phyloP scores from a whole-genome alignment of 305 asterid species.

The Fraxinus paxiana region DNA sequence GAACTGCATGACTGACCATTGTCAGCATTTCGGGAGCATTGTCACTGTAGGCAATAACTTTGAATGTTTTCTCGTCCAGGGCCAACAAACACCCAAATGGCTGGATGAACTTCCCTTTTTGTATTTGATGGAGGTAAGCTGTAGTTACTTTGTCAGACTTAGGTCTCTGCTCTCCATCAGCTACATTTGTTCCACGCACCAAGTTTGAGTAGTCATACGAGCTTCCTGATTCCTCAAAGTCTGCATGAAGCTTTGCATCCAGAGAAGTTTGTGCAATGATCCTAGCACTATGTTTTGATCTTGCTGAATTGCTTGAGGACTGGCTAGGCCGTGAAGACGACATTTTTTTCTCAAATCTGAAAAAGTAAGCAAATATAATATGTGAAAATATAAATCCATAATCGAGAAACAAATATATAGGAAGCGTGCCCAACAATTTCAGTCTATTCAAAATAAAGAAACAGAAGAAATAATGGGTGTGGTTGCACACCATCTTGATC shows the following conservation, averaged over 20 bases:
- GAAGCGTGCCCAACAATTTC: neutral
- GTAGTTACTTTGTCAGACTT: conserved; percentile 67
- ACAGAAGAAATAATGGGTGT: neutral
- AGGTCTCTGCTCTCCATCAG: conserved; percentile 35
- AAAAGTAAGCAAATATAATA: neutral
- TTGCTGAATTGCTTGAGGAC: conserved; percentile 62
- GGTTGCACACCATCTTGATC: neutral
- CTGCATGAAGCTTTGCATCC: conserved; percentile 83
- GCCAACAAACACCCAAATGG: conserved; percentile 89
- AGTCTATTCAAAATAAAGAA: neutral
- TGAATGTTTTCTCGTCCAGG: conserved; percentile 73
- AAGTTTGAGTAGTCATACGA: conserved; percentile 83
- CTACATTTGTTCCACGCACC: conserved; percentile 41
- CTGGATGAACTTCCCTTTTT: conserved; percentile 72
- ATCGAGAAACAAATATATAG: neutral
- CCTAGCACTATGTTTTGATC: conserved; percentile 78
- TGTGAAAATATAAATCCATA: neutral
- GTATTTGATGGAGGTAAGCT: conserved; percentile 83
- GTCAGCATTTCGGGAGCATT: conserved; percentile 92
- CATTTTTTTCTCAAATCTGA: conserved; percentile 49
- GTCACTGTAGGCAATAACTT: conserved; percentile 77
- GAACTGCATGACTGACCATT: conserved; percentile 81
- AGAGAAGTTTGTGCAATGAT: conserved; percentile 74
- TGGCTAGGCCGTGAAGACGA: conserved; percentile 57
- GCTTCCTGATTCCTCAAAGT: conserved; percentile 77